phyloP scores from a whole-genome alignment of 2,329 filamentous ascomycete genomes.

The Penicillium sp. region DNA sequence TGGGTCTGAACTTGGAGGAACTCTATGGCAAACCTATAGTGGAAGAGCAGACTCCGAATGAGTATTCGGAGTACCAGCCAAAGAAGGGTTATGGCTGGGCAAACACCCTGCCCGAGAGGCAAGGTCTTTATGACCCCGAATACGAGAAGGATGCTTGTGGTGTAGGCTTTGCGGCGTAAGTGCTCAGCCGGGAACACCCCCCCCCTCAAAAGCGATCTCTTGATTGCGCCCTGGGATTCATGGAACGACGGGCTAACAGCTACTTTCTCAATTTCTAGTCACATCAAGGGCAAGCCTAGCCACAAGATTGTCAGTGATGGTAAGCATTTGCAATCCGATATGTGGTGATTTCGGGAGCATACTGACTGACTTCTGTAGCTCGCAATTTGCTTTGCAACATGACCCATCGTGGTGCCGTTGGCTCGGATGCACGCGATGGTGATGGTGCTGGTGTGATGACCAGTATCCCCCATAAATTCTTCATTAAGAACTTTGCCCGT shows the following conservation, averaged over 20 bases:
- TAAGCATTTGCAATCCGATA: constrained; percentile 44
- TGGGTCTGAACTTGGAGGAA: constrained; percentile 44
- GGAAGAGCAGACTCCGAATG: constrained; percentile 36
- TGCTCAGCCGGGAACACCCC: constrained; percentile 18
- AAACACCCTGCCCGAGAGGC: constrained; percentile 88
- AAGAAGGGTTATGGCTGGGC: constrained; percentile 78
- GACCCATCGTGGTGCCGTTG: constrained; percentile 97
- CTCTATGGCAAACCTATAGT: constrained; percentile 41
- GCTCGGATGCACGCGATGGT: constrained; percentile 93
- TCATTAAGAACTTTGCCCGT: constrained; percentile 93
- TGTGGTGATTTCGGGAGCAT: too few species aligned
- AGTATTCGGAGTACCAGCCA: constrained; percentile 47
- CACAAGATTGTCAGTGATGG: constrained; percentile 99
- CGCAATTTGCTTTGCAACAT: constrained; percentile 97
- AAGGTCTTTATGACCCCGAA: constrained; percentile 93
- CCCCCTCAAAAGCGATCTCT: too few species aligned
- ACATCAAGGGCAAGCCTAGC: constrained; percentile 93
- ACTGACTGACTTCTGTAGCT: too few species aligned
- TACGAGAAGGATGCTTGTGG: constrained; percentile 98
- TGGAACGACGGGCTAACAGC: neutral
- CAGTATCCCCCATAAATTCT: constrained; percentile 95
- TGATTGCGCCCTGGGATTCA: too few species aligned
- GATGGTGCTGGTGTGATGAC: constrained; percentile 99
- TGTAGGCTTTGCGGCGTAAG: constrained; percentile 96
- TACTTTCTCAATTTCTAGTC: too few species aligned